A percentile compares a stretch with the other conserved stretches of the same genome.
Evolutionary conservation across 1,284 basidiomycete species (phyloP).

Genomic region (Schizopora paradoxa): DNA sequence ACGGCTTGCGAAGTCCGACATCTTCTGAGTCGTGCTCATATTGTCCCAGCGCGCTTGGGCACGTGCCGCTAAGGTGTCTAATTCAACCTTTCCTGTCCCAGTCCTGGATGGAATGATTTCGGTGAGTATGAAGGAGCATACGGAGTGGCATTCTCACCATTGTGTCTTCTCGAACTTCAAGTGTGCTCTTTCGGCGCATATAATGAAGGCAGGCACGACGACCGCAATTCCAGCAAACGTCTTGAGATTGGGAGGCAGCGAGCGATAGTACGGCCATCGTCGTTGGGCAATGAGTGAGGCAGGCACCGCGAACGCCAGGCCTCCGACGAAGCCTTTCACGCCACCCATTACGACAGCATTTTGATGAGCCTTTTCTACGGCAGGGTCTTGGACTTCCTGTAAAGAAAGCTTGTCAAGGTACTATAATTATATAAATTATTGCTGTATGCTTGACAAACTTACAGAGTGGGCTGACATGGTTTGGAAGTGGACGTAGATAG

Average conservation of each 20-base stretch:
- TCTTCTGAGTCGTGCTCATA: constrained; percentile 32
- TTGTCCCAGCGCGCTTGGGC: constrained; percentile 33
- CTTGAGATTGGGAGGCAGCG: constrained; percentile 71
- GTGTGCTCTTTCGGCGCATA: constrained; percentile 76
- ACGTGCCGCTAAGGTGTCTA: constrained; percentile 26
- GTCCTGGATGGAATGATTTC: constrained; percentile 14
- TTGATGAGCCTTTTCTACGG: constrained; percentile 38
- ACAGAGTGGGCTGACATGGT: too few relatives aligned
- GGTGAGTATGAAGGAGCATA: not conserved
- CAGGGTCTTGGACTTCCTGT: constrained; percentile 1
- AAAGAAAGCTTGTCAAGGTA: too few relatives aligned
- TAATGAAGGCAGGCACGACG: constrained; percentile 64
- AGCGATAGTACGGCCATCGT: constrained; percentile 57
- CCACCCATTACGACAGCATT: constrained; percentile 56
- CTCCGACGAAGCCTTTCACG: constrained; percentile 53
- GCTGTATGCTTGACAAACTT: too few relatives aligned
- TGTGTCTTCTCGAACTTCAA: constrained; percentile 65
- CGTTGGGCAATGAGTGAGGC: constrained; percentile 54
- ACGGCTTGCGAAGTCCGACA: constrained; percentile 38
- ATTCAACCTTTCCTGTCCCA: constrained; percentile 31
- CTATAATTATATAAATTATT: too few relatives aligned
- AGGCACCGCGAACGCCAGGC: constrained; percentile 49
- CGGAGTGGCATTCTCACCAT: constrained; percentile 44
- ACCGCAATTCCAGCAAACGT: constrained; percentile 64
- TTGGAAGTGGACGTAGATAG: too few relatives aligned